Base-by-base conservation (phyloP, 176 grass and related monocot genomes). In the Oryza glaberrima region DNA sequence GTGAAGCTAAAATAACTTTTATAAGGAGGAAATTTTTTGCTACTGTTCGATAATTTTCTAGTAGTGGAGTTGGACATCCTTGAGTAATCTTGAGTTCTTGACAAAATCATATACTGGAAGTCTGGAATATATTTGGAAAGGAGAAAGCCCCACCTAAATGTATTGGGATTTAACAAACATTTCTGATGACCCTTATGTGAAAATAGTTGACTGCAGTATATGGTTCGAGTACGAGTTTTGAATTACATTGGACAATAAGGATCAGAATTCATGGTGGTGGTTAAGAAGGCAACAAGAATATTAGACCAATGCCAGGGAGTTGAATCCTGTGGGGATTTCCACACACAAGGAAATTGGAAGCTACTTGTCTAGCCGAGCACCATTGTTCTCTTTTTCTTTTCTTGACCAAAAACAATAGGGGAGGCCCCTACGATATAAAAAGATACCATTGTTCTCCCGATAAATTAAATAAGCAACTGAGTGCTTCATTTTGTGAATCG, bases 71-170 rank as follows among this genome's bases (percentile, higher is more conserved):
- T 49, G 20, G 65, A 54, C 47, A 41, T 72, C 51, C 19, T 34
- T 26, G 44, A 38, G 13, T 43, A 74, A 28, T 74, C 43, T 14
- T 51, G 10, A 54, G 60, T 20, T 75, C 32, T 15, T 67, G 15
- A 54, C 45, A 75, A 81, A 54, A 25, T 81, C 61, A 75, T 74
- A 32, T 49, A 28, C 20, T 36, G 20, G 19, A 58, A 58, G 19
- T n/a, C 54, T 58, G 56, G 34, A 75, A 67, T 10, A 75, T 86
- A 75, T 68, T 54, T 56, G 44, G n/a, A 81, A 70, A 8, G 10
- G 9, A 47, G 44, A 28, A 43, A 78, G 52, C 10, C 43, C 32
- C 19, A 16, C 9, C 11, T 56, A 30, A 10, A 38, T 23, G 9
- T 14, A 12, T 8, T 69, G 44, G 13, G 14, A 7, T 26, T 69